A percentile compares a stretch with the other conserved stretches of the same genome.
These are phyloP conservation scores for Medicago arabica DNA, from an alignment of 306 rosid genomes.

Conservation along the genomic window DNA sequence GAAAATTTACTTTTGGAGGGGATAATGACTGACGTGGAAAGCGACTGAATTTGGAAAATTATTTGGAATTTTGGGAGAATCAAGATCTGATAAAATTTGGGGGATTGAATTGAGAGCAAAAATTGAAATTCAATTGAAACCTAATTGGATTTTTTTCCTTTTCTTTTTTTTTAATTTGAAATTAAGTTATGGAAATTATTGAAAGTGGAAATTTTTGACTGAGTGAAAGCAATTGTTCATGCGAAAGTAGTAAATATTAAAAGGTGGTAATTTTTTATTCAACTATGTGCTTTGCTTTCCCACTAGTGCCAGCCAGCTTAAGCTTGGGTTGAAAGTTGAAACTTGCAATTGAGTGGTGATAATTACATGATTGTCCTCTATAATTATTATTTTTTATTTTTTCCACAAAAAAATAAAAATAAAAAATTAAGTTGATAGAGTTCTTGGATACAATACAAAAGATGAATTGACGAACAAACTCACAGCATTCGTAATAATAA, in stretches of 20 bases:
- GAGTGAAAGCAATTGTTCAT: not conserved
- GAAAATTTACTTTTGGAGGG: slow-evolving; percentile 38
- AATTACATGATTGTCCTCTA: not conserved
- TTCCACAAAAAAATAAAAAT: too few relatives aligned
- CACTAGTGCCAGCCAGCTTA: not conserved
- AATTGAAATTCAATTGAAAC: not conserved
- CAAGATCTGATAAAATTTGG: slow-evolving; percentile 5
- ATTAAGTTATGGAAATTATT: too few relatives aligned
- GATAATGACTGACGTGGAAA: slow-evolving; percentile 41
- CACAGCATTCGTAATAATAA: too few relatives aligned
- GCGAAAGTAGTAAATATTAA: too few relatives aligned
- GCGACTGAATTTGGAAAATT: not conserved
- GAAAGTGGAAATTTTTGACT: not conserved
- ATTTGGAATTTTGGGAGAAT: not conserved
- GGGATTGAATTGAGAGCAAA: slow-evolving; percentile 1
- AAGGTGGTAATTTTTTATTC: not conserved
- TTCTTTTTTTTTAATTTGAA: too few relatives aligned
- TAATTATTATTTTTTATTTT: too few relatives aligned
- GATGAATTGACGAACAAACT: too few relatives aligned
- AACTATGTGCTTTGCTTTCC: not conserved
- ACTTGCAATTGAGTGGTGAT: not conserved
- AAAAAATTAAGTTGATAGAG: too few relatives aligned
- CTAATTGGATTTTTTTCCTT: not conserved
- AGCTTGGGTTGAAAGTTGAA: not conserved
- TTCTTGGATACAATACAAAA: too few relatives aligned